phyloP scores from a whole-genome alignment of 192 early-diverging fungal species.

The Coemansia asiatica region DNA sequence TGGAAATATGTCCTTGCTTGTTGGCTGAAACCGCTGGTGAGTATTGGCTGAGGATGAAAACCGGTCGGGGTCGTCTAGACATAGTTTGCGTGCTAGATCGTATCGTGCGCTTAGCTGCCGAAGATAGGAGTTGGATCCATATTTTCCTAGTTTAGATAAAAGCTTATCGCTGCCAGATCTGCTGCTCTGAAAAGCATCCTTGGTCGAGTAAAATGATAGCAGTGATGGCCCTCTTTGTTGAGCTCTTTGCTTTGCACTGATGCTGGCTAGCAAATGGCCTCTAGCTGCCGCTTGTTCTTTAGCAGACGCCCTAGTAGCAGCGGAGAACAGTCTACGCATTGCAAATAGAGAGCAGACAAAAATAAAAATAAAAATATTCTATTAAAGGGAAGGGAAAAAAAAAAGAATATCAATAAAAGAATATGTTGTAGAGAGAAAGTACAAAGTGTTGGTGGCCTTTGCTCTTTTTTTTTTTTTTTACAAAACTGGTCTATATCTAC shows the following conservation, averaged over 20 bases:
- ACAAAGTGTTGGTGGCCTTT: neutral
- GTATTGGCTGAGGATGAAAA: constrained; percentile 20
- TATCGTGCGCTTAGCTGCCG: constrained; percentile 26
- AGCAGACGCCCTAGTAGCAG: too few relatives aligned
- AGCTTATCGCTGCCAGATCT: neutral
- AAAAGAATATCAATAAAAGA: neutral
- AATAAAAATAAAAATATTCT: neutral
- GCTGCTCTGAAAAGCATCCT: neutral
- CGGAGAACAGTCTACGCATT: too few relatives aligned
- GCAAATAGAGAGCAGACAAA: neutral
- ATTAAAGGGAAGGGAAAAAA: too few relatives aligned
- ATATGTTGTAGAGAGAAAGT: neutral
- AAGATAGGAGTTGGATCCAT: constrained; percentile 3
- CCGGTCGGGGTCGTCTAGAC: constrained; percentile 26
- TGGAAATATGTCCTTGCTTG: constrained; percentile 53
- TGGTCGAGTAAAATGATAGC: neutral
- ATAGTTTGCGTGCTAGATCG: constrained; percentile 23
- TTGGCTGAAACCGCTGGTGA: constrained; percentile 23
- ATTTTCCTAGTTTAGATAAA: neutral
- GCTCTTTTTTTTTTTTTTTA: neutral
- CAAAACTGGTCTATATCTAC: neutral
- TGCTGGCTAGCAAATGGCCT: neutral
- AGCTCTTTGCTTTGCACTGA: neutral
- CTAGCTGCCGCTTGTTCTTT: neutral
- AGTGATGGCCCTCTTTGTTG: neutral